Conservation (phyloP, 2,329 filamentous ascomycete genomes). For the Coniochaeta pulveracea region DNA sequence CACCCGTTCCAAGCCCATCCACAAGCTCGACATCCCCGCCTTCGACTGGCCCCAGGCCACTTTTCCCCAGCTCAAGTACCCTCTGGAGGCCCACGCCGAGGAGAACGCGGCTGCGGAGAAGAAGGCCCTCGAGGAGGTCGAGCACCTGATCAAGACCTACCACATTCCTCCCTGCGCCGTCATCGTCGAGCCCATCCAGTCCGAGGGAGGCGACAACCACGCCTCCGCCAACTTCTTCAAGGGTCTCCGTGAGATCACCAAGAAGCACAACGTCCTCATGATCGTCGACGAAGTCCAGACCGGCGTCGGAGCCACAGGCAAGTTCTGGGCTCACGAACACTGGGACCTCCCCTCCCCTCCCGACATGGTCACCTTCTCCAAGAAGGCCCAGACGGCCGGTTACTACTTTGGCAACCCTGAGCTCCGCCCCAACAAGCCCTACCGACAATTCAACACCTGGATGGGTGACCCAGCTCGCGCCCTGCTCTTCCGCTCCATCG, state of each 20-base stretch:
- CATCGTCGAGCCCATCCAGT: conserved; percentile 84
- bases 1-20: conserved; percentile 84
- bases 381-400: conserved; percentile 88
- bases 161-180: conserved; percentile 72
- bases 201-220: conserved; percentile 91
- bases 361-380: conserved; percentile 91
- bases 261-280: conserved; percentile 66
- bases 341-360: conserved; percentile 72
- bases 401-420: conserved; percentile 81
- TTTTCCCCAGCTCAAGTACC: conserved; percentile 80
- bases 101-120: conserved; percentile 78
- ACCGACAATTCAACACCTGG: conserved; percentile 96
- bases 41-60: conserved; percentile 91
- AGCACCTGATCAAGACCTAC: conserved; percentile 69
- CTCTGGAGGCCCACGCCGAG: conserved; percentile 64
- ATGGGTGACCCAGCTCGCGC: conserved; percentile 86
- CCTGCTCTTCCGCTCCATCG: conserved; percentile 76
- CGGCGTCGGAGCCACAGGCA: conserved; percentile 82
- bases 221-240: conserved; percentile 81
- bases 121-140: conserved; percentile 71
- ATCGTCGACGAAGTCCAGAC: conserved; percentile 95
- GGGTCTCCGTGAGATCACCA: conserved; percentile 68
- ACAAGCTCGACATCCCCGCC: conserved; percentile 89
- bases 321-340: conserved; percentile 96
- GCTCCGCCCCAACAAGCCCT: conserved; percentile 81